phyloP scores from a whole-genome alignment of 148 eudicot species.

The Salicornia ramosissima region DNA sequence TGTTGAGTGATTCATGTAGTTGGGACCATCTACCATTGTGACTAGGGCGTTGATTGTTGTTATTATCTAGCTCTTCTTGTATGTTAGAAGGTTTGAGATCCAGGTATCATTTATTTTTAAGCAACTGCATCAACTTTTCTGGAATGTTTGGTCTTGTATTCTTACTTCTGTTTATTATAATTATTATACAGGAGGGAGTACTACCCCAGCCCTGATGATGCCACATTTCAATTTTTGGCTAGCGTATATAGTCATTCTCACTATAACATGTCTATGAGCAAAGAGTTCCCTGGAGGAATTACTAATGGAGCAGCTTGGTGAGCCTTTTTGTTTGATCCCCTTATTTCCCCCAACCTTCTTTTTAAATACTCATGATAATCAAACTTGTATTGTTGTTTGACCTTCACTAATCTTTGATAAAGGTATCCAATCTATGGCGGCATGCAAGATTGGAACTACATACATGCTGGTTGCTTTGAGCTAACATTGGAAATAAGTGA shows the following conservation, averaged over 20 bases:
- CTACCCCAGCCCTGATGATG: slow-evolving; percentile 88
- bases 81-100: not conserved
- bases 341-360: not conserved
- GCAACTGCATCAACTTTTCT: not conserved
- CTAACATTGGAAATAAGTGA: slow-evolving; percentile 93
- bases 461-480: slow-evolving; percentile 82
- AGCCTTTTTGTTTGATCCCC: slow-evolving; percentile 12
- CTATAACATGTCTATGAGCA: slow-evolving; percentile 80
- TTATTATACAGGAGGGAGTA: slow-evolving; percentile 61
- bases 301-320: slow-evolving; percentile 97
- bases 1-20: no score
- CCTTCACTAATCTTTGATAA: slow-evolving; percentile 22
- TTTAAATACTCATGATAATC: not conserved
- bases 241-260: slow-evolving; percentile 80
- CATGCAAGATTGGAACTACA: slow-evolving; percentile 99
- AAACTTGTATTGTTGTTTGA: not conserved
- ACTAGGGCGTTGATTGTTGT: no score
- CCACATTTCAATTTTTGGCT: slow-evolving; percentile 75
- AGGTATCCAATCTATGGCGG: slow-evolving; percentile 99
- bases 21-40: no score
- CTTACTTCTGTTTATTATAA: not conserved
- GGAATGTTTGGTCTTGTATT: not conserved
- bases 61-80: not conserved
- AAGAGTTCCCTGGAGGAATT: slow-evolving; percentile 89
- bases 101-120: not conserved